A percentile compares a stretch with the other conserved stretches of the same genome.
phyloP scores from a whole-genome alignment of 768 basidiomycete genomes.

The Lactarius quietus region DNA sequence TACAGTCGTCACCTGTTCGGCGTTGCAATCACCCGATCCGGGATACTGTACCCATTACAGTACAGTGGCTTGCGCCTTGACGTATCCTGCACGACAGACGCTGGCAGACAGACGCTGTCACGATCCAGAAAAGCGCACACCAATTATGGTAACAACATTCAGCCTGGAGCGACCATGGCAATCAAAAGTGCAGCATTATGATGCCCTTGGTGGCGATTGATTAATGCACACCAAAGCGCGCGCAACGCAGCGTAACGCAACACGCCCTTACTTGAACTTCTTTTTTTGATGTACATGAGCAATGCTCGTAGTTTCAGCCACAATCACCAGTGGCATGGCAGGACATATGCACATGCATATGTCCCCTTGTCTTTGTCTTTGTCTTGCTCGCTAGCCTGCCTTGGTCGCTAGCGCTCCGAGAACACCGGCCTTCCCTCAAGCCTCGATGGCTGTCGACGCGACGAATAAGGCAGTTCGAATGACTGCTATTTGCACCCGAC shows the following conservation, averaged over 20 bases:
- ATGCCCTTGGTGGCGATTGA: neutral
- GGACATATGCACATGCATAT: neutral
- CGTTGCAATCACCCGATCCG: neutral
- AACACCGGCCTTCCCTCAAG: too few relatives aligned
- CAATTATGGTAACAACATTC: too few relatives aligned
- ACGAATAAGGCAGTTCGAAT: neutral
- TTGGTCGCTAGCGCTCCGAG: neutral
- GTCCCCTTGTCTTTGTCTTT: neutral
- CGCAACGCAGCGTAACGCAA: neutral
- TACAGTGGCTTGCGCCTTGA: neutral
- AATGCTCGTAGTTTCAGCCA: conserved; percentile 1
- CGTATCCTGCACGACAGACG: neutral
- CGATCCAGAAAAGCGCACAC: too few relatives aligned
- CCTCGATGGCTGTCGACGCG: too few relatives aligned
- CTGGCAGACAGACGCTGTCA: neutral
- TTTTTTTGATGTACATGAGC: neutral
- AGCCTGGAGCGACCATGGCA: neutral
- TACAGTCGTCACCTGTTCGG: neutral
- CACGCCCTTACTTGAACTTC: neutral
- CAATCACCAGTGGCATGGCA: neutral
- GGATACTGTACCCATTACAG: too few relatives aligned
- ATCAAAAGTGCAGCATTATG: neutral
- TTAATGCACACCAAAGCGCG: neutral
- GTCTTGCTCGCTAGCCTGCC: neutral
- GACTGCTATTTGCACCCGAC: neutral